Conservation (phyloP, 306 rosid genomes). For the Glycine tomentella region DNA sequence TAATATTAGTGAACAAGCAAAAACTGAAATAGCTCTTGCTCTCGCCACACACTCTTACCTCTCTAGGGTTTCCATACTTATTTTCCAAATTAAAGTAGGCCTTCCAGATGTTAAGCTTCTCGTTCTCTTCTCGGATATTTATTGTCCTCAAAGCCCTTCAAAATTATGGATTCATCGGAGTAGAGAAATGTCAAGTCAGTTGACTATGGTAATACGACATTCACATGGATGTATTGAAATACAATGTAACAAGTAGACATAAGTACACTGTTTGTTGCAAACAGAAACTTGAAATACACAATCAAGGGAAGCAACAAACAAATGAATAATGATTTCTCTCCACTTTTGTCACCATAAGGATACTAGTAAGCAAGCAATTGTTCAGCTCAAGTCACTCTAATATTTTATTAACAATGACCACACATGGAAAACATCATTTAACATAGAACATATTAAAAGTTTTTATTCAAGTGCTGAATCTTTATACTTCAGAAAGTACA, state of each 20-base stretch:
- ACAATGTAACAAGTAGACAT: neutral
- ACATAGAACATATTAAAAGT: neutral
- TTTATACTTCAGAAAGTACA: conserved; percentile 3
- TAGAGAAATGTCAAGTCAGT: conserved; percentile 33
- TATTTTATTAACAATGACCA: neutral
- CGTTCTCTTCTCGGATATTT: conserved; percentile 85
- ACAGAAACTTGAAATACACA: conserved; percentile 3
- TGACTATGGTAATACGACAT: neutral
- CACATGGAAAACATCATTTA: neutral
- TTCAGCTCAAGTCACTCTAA: neutral
- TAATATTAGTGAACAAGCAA: conserved; percentile 21
- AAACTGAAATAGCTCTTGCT: neutral
- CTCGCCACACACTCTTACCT: conserved; percentile 57
- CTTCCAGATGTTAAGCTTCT: conserved; percentile 92
- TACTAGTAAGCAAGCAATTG: neutral
- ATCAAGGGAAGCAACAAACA: neutral
- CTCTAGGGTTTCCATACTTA: conserved; percentile 82
- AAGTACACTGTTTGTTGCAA: neutral
- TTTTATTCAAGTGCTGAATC: neutral
- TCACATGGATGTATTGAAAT: neutral
- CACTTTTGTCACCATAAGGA: neutral
- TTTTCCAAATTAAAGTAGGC: conserved; percentile 93
- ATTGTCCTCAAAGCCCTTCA: conserved; percentile 88
- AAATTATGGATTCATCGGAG: conserved; percentile 37
- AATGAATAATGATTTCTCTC: neutral